phyloP scores from a whole-genome alignment of 139 green algal species.

The Tetraselmis striata region DNA sequence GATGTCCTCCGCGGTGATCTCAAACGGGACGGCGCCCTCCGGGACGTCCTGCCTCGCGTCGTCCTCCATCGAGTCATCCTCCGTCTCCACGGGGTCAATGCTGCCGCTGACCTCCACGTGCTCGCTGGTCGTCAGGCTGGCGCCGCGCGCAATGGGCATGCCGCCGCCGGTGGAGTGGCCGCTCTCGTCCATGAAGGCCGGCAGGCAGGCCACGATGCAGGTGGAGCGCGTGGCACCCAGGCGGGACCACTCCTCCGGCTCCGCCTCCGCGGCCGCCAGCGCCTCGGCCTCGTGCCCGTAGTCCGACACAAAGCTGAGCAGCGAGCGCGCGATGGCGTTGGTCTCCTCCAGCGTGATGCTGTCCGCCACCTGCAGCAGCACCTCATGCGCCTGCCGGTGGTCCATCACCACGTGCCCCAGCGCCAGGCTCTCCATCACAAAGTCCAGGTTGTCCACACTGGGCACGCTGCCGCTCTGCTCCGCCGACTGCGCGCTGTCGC shows the following conservation, averaged over 20 bases:
- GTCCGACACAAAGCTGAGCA: slow-evolving; percentile 87
- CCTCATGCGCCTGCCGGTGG: slow-evolving; percentile 45
- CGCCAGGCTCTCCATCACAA: slow-evolving; percentile 94
- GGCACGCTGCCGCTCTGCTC: slow-evolving; percentile 77
- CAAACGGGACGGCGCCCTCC: slow-evolving; percentile 60
- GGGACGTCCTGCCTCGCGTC: slow-evolving; percentile 37
- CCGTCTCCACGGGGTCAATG: slow-evolving; percentile 9
- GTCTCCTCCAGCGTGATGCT: slow-evolving; percentile 75
- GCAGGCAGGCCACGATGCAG: slow-evolving; percentile 87
- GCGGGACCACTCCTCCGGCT: slow-evolving; percentile 24
- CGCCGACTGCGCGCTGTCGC: slow-evolving; percentile 80
- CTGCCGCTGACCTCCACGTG: slow-evolving; percentile 60
- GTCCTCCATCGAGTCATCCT: slow-evolving; percentile 6
- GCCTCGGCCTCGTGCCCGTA: slow-evolving; percentile 61
- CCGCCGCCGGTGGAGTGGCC: slow-evolving; percentile 32
- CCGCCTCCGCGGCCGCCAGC: slow-evolving; percentile 38
- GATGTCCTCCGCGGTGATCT: slow-evolving; percentile 65
- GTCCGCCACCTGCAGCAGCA: slow-evolving; percentile 57
- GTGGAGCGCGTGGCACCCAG: slow-evolving; percentile 55
- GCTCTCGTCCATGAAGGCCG: slow-evolving; percentile 63
- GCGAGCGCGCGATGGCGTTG: slow-evolving; percentile 57
- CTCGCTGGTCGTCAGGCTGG: slow-evolving; percentile 56
- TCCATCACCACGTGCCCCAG: slow-evolving; percentile 83
- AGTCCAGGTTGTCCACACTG: slow-evolving; percentile 90
- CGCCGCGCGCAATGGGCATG: slow-evolving; percentile 34